phyloP scores from a whole-genome alignment of 768 basidiomycete species.

The Lactarius sanguifluus region DNA sequence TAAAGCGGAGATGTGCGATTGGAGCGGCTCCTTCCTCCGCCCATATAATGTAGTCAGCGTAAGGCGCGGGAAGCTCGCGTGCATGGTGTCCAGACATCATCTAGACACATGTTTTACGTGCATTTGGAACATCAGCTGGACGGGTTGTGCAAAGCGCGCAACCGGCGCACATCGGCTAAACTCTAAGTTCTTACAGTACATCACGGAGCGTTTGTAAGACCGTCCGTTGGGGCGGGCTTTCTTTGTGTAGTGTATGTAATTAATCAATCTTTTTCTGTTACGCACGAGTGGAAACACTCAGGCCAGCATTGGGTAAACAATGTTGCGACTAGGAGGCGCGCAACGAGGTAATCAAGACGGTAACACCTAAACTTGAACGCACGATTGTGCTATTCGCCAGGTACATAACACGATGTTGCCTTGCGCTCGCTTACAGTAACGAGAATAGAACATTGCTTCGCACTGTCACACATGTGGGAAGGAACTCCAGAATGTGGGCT shows the following conservation, averaged over 20 bases:
- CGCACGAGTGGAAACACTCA: neutral
- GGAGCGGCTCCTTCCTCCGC: neutral
- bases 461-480: constrained; percentile 13
- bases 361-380: constrained; percentile 1
- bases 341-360: constrained; percentile 14
- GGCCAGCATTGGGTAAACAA: neutral
- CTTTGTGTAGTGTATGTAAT: neutral
- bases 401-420: constrained; percentile 20
- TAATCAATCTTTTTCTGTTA: neutral
- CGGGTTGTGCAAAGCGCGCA: constrained; percentile 15
- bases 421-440: constrained; percentile 18
- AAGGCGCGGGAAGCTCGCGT: neutral
- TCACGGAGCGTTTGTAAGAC: constrained; percentile 5
- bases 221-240: neutral
- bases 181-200: neutral
- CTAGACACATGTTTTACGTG: constrained; percentile 20
- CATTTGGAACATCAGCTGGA: constrained; percentile 9
- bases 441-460: constrained; percentile 7
- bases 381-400: constrained; percentile 6
- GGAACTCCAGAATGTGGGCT: constrained; percentile 1
- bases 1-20: constrained; percentile 4
- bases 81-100: neutral
- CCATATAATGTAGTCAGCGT: neutral
- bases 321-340: constrained; percentile 1
- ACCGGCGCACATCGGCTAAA: constrained; percentile 8